Evolutionary conservation across 305 asterid species (phyloP).

Genomic region (Ilex paraguariensis): DNA sequence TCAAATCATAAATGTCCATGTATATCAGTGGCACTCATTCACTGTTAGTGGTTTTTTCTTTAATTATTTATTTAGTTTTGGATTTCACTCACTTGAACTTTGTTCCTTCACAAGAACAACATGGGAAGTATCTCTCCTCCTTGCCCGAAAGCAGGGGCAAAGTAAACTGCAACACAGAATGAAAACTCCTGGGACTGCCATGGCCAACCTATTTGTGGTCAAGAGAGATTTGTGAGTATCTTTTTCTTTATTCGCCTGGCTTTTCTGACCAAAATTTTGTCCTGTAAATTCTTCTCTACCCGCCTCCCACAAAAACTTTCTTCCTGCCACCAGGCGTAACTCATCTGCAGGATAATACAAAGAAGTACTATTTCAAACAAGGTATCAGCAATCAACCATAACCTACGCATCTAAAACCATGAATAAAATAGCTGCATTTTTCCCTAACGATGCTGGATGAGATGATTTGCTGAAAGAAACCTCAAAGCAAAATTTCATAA

Average conservation of each 20-base stretch:
- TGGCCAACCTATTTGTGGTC: conserved; percentile 44
- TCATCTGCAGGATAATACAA: conserved; percentile 39
- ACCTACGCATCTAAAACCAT: not conserved
- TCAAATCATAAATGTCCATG: too few species aligned
- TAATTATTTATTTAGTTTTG: too few species aligned
- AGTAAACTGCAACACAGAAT: conserved; percentile 62
- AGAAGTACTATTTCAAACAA: conserved; percentile 7
- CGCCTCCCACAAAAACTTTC: conserved; percentile 37
- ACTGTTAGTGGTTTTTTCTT: too few species aligned
- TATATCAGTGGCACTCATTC: too few species aligned
- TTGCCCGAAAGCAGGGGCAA: conserved; percentile 88
- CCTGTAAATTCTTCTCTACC: conserved; percentile 39
- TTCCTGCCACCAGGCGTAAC: conserved; percentile 35
- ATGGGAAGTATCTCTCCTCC: conserved; percentile 50
- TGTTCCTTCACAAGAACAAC: conserved; percentile 62
- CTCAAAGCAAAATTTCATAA: not conserved
- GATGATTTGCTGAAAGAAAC: conserved; percentile 4
- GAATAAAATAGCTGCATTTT: not conserved
- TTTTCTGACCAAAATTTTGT: conserved; percentile 20
- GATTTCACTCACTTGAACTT: conserved; percentile 62
- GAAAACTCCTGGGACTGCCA: conserved; percentile 67
- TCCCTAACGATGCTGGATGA: not conserved
- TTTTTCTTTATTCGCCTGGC: conserved; percentile 25
- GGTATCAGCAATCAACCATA: conserved; percentile 7
- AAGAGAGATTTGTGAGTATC: conserved; percentile 22